phyloP scores from a whole-genome alignment of 2,329 filamentous ascomycete genomes.

The Colletotrichum sp. region DNA sequence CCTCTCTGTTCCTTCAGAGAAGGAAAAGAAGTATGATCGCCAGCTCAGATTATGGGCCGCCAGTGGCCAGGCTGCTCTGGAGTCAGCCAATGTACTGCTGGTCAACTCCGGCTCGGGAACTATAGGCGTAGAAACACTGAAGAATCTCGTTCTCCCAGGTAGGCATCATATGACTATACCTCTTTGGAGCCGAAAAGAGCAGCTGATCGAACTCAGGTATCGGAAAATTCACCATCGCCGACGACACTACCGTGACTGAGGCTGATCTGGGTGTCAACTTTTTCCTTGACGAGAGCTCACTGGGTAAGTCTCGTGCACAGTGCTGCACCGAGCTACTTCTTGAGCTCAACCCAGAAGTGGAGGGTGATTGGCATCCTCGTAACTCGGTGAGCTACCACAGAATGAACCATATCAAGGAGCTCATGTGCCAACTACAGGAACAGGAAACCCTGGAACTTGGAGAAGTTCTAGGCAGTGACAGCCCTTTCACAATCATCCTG shows the following conservation, averaged over 20 bases:
- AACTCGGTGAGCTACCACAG: slow-evolving; percentile 40
- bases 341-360: slow-evolving; percentile 92
- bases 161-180: slow-evolving; percentile 23
- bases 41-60: slow-evolving; percentile 96
- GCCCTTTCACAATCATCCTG: slow-evolving; percentile 58
- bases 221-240: slow-evolving; percentile 89
- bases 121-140: slow-evolving; percentile 88
- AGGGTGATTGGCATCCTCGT: slow-evolving; percentile 72
- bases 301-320: slow-evolving; percentile 80
- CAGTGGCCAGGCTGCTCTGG: slow-evolving; percentile 86
- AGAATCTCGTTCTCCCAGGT: slow-evolving; percentile 95
- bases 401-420: slow-evolving; percentile 22
- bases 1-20: slow-evolving; percentile 61
- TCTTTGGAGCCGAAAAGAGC: neutral
- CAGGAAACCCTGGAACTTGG: slow-evolving; percentile 40
- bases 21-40: slow-evolving; percentile 86
- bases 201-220: slow-evolving; percentile 62
- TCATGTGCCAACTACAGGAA: neutral
- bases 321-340: slow-evolving; percentile 77
- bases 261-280: slow-evolving; percentile 95
- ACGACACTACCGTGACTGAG: slow-evolving; percentile 78
- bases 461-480: slow-evolving; percentile 44
- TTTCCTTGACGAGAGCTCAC: slow-evolving; percentile 81
- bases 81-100: slow-evolving; percentile 89
- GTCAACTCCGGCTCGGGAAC: slow-evolving; percentile 88